Base-by-base conservation (phyloP, 2,329 filamentous ascomycete genomes). In the Aspergillus sergii region DNA sequence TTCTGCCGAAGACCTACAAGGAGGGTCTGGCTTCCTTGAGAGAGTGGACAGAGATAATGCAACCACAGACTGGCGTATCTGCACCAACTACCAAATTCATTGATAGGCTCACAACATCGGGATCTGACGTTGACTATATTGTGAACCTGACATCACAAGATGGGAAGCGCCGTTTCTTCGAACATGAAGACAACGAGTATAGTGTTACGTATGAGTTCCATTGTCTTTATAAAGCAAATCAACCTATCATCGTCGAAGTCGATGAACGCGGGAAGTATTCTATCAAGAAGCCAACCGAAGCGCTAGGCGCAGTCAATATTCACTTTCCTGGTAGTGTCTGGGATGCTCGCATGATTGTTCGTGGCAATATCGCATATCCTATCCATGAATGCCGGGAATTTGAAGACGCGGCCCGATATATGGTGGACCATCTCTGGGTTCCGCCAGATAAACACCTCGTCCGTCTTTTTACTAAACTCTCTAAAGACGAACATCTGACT, bases 251-350 rank as follows among this genome's bases (percentile, higher is more conserved):
- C 10, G 68, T 80, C 5, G 67, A 63, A 1, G 65, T 81, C 12
- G 69, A 78, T 57, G 72, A 77, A 55, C 61, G 68, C 9, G 79
- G 78, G 1, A 66, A 69, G 16, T 68, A 73, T 51, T 65, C 59
- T 7, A 61, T 79, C 21, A 69, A 68, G 3, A 69, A 75, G 28
- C 68, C 72, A 8, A 64, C 67, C 10, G 57, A 63, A 19, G 64
- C 63, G 2, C 68, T 81, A 4, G 78, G 78, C 4, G 69, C 69
- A 4, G 73, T 79, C 11, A 77, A 76, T 62, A 55, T 81, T 3
- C 79, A 80, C 57, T 79, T 76, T 55, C 80, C 79, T 3, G 66
- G 64, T 1, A 69, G 73, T 10, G 73, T 72, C 19, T 82, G 80
- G 80, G 80, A 82, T 71, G 73, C 77, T 32, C 73, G 72, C 19